Base-by-base conservation (phyloP, 176 grass and related monocot genomes). In the Musa schizocarpa region DNA sequence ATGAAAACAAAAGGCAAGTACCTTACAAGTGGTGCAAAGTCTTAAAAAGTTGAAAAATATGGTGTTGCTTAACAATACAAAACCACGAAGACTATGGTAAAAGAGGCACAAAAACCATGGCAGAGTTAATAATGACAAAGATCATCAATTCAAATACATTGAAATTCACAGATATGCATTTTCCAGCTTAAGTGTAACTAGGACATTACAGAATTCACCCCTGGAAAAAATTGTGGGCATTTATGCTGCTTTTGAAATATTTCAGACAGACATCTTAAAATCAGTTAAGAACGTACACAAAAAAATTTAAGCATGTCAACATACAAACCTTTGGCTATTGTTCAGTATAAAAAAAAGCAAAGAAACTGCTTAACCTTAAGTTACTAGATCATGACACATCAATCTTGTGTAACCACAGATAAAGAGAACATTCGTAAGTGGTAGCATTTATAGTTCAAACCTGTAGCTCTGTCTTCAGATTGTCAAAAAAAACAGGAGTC, bases 401-500 rank as follows among this genome's bases (percentile, higher is more conserved):
- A 62, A 69, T 14, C 9, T 54, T 68, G 53, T 73, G 52, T 22
- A 77, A 61, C 27, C 23, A 24, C 72, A 79, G 21, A 79, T 19
- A n/a, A 24, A 69, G 12, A 17, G 14, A 52, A 83, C 17, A 43
- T 53, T 21, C 8, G 12, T 27, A 53, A 54, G 52, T 64, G 68
- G 23, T 8, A 50, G 1, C 70, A 43, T 43, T 43, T 43, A 77
- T 26, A 78, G 17, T 34, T 75, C 22, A 8, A 75, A 96, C 93
- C 94, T 98, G 89, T 26, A 77, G 76, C 71, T 86, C 76, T 0
- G 53, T 82, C 81, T 91, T 86, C 78, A 98, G 83, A 74, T 80
- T 81, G 77, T 91, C 82, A 62, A 84, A 93, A 80, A 93, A 87
- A 52, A 80, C 23, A 66, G 88, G 54, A 65, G 83, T 82, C 81